Conservation (phyloP, 176 grass and related monocot genomes). For the Elaeis guineensis region DNA sequence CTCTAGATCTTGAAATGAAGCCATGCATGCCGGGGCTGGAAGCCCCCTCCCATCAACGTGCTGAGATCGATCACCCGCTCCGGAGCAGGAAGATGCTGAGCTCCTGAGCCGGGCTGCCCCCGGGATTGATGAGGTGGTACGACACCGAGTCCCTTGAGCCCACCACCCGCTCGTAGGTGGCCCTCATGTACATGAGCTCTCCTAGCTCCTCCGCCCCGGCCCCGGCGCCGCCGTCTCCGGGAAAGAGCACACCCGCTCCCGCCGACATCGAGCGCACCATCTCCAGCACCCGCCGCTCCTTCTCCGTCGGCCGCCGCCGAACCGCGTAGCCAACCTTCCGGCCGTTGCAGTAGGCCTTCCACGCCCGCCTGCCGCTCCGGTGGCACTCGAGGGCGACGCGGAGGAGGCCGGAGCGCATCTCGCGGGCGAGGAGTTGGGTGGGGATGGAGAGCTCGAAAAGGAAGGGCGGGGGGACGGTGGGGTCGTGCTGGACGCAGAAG, state of each 20-base stretch:
- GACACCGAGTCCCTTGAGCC: constrained; percentile 48
- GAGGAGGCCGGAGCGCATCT: constrained; percentile 40
- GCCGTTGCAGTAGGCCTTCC: constrained; percentile 49
- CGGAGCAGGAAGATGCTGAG: constrained; percentile 50
- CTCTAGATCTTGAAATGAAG: no score
- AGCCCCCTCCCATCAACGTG: no score
- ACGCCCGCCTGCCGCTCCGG: constrained; percentile 19
- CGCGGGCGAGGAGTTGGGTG: constrained; percentile 30
- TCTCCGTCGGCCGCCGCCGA: constrained; percentile 24
- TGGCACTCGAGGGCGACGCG: constrained; percentile 53
- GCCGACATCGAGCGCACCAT: constrained; percentile 31
- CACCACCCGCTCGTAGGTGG: constrained; percentile 42
- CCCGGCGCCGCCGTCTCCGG: not conserved
- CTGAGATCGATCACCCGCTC: constrained; percentile 1
- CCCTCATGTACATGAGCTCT: constrained; percentile 48
- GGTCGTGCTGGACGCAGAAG: constrained; percentile 58
- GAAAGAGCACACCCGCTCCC: constrained; percentile 31
- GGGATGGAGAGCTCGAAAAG: constrained; percentile 52
- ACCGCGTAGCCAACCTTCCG: constrained; percentile 29
- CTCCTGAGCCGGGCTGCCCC: constrained; percentile 35
- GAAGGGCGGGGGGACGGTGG: constrained; percentile 36
- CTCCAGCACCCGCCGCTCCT: constrained; percentile 31
- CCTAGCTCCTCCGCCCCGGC: not conserved
- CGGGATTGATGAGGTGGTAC: constrained; percentile 41
- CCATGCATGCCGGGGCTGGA: no score